Percentiles rank a stretch among this genome's conserved stretches.
phyloP scores from a whole-genome alignment of 176 grass and related monocot genomes.

The Otatea glauca region DNA sequence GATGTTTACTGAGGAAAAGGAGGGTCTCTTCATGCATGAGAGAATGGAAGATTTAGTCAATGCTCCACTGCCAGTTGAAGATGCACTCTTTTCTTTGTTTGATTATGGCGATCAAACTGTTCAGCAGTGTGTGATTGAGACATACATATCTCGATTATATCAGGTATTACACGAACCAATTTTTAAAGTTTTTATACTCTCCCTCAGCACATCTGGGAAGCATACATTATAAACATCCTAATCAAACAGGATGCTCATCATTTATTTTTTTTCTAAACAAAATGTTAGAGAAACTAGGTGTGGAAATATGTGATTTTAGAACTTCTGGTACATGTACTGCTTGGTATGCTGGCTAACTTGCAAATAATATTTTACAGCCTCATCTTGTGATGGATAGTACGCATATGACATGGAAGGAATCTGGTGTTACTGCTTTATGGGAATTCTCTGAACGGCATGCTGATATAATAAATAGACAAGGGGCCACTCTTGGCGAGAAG shows the following conservation, averaged over 20 bases:
- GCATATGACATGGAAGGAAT: slow-evolving; percentile 69
- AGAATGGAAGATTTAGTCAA: slow-evolving; percentile 84
- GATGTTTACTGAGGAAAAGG: slow-evolving; percentile 82
- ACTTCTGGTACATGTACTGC: neutral
- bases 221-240: slow-evolving; percentile 4
- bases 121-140: slow-evolving; percentile 83
- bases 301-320: slow-evolving; percentile 30
- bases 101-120: slow-evolving; percentile 80
- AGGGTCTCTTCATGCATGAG: slow-evolving; percentile 61
- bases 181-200: neutral
- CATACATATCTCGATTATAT: slow-evolving; percentile 90
- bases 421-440: slow-evolving; percentile 74
- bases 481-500: slow-evolving; percentile 39
- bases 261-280: slow-evolving; percentile 9
- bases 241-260: slow-evolving; percentile 17
- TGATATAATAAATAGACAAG: slow-evolving; percentile 51
- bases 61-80: slow-evolving; percentile 85
- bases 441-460: slow-evolving; percentile 67
- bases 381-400: slow-evolving; percentile 82
- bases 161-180: slow-evolving; percentile 54
- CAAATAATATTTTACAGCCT: slow-evolving; percentile 62
- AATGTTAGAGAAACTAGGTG: neutral
- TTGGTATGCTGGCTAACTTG: slow-evolving; percentile 40
- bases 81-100: slow-evolving; percentile 91
- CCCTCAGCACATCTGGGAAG: neutral